These are phyloP conservation scores for Suhomyces bribrorum DNA, from an alignment of 1,139 yeast species.

Conservation along the genomic window DNA sequence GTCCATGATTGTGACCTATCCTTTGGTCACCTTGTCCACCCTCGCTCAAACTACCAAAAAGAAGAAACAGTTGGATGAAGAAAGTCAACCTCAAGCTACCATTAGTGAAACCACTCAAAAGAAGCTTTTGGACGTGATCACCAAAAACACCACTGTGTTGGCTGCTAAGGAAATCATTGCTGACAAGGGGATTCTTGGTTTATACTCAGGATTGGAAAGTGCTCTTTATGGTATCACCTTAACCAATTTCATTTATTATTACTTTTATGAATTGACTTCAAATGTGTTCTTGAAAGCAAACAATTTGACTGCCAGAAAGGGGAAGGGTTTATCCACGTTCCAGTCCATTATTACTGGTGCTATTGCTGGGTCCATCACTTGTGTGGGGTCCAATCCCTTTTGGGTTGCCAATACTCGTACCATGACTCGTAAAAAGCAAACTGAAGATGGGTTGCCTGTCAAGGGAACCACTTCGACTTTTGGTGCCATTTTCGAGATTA, in stretches of 20 bases:
- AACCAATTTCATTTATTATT: constrained; percentile 87
- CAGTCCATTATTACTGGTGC: constrained; percentile 83
- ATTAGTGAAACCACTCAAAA: constrained; percentile 18
- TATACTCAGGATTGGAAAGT: constrained; percentile 84
- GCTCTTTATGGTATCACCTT: constrained; percentile 85
- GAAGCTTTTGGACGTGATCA: constrained; percentile 24
- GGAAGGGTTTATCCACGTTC: constrained; percentile 54
- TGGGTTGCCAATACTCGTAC: constrained; percentile 92
- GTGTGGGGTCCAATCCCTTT: constrained; percentile 85
- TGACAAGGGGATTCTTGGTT: constrained; percentile 68
- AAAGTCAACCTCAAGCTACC: constrained; percentile 12
- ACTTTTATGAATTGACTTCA: constrained; percentile 77
- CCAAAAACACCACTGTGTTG: constrained; percentile 27
- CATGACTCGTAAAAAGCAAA: constrained; percentile 58
- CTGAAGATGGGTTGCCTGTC: constrained; percentile 21
- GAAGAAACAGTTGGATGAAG: constrained; percentile 29
- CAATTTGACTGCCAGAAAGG: constrained; percentile 22
- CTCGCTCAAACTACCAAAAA: constrained; percentile 71
- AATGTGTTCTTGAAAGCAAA: constrained; percentile 52
- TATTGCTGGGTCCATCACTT: constrained; percentile 84
- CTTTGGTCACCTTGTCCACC: constrained; percentile 80
- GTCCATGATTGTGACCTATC: constrained; percentile 82
- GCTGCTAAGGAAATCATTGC: constrained; percentile 51
- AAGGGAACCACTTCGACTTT: constrained; percentile 41
- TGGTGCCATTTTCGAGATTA: constrained; percentile 58